These are phyloP conservation scores for Wallacemonas collosoma DNA, from an alignment of 208 protist genomes.

Conservation along the genomic window DNA sequence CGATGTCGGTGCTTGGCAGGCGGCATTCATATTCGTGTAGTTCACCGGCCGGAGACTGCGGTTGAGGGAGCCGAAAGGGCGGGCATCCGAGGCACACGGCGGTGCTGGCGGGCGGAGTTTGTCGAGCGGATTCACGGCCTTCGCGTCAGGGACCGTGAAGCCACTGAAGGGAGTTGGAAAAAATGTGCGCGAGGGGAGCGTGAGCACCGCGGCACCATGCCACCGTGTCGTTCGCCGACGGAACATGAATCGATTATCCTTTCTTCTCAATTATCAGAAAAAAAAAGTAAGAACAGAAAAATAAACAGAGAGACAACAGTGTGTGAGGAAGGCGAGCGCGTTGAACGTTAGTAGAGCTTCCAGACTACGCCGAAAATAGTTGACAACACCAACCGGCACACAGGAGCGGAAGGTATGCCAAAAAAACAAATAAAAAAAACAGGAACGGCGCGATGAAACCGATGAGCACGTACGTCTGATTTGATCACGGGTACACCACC, in stretches of 20 bases:
- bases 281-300: background rate
- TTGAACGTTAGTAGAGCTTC: background rate
- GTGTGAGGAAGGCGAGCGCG: constrained; percentile 6
- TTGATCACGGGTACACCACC: no score
- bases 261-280: constrained; percentile 13
- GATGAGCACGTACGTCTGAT: no score
- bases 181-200: background rate
- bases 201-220: background rate
- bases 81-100: constrained; percentile 57
- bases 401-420: no score
- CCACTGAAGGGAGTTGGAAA: background rate
- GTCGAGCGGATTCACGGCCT: constrained; percentile 37
- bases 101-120: constrained; percentile 41
- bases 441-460: no score
- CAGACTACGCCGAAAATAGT: constrained; percentile 6
- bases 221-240: background rate
- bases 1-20: background rate
- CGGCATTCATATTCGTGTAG: constrained; percentile 42
- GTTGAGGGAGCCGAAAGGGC: constrained; percentile 57
- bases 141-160: constrained; percentile 3
- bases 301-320: background rate
- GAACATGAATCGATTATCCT: background rate
- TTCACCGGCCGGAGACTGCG: constrained; percentile 32
- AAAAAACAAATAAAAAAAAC: no score
- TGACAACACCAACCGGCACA: background rate